A percentile compares a stretch with the other conserved stretches of the same genome.
Conservation (phyloP, 345 rosid species). For the Linum tenue region DNA sequence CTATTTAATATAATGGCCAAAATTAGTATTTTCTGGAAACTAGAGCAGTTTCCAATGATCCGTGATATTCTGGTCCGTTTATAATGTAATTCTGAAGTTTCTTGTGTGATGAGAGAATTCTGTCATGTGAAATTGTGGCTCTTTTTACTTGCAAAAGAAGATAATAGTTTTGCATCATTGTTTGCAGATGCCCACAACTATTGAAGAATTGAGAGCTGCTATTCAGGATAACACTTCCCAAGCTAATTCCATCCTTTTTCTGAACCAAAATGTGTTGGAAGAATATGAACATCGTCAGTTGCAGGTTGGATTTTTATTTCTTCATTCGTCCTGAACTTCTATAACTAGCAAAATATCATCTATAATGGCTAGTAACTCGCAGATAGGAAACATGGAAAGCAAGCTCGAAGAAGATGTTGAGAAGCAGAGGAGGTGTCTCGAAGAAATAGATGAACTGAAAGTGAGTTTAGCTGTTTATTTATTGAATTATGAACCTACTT, state of each 20-base stretch:
- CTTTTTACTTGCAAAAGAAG: not conserved
- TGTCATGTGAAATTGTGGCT: not conserved
- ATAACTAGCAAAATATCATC: slow-evolving; percentile 9
- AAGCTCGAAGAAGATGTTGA: slow-evolving; percentile 64
- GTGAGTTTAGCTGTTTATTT: slow-evolving; percentile 18
- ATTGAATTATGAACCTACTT: not conserved
- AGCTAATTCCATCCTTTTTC: slow-evolving; percentile 75
- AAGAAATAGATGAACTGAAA: slow-evolving; percentile 64
- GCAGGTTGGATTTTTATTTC: slow-evolving; percentile 33
- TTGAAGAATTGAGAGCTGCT: slow-evolving; percentile 88
- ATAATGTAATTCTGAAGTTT: not conserved
- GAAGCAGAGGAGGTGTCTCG: slow-evolving; percentile 40
- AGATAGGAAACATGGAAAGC: slow-evolving; percentile 41
- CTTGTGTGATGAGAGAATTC: not conserved
- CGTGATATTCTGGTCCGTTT: not conserved
- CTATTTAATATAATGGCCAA: not conserved
- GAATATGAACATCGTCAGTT: slow-evolving; percentile 72
- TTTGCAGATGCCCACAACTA: slow-evolving; percentile 34
- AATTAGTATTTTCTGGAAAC: not conserved
- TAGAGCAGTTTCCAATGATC: no score
- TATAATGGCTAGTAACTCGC: slow-evolving; percentile 15
- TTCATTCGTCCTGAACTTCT: not conserved
- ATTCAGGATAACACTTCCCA: slow-evolving; percentile 68
- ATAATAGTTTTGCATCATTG: not conserved
- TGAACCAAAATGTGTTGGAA: slow-evolving; percentile 68